Conservation (phyloP, 1,284 basidiomycete genomes). For the Papiliotrema terrestris region DNA sequence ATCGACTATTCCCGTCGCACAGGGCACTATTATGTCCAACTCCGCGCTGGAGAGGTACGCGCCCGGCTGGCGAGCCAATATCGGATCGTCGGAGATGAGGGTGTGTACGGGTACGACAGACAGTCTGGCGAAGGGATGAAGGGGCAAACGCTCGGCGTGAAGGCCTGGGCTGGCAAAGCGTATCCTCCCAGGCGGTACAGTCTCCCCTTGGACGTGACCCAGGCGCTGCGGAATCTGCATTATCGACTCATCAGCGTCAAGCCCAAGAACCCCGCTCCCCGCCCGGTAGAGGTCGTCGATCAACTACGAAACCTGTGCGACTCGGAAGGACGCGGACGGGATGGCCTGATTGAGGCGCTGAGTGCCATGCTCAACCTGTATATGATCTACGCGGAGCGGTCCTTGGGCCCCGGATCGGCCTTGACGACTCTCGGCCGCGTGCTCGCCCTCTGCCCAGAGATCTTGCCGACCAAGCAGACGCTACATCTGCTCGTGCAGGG, state of each 20-base stretch:
- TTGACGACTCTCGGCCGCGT: neutral
- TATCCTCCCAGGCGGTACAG: neutral
- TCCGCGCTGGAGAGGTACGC: no score
- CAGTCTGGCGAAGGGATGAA: neutral
- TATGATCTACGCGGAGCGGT: neutral
- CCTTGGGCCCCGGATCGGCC: neutral
- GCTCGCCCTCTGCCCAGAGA: neutral
- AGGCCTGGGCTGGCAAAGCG: neutral
- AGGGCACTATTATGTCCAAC: no score
- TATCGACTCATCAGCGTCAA: neutral
- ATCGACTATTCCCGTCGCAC: no score
- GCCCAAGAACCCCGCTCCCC: neutral
- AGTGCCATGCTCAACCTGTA: neutral
- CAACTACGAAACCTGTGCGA: neutral
- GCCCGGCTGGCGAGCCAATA: no score
- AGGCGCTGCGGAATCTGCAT: neutral
- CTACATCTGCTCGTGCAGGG: constrained; percentile 13
- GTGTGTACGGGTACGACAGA: no score
- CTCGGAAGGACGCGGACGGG: neutral
- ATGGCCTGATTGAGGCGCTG: neutral
- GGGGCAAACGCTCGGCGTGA: neutral
- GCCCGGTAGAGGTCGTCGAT: neutral
- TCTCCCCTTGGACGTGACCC: neutral
- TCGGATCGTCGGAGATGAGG: no score
- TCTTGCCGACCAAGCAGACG: constrained; percentile 14